Conservation (phyloP, 495 filamentous ascomycete species). For the Aspergillus sclerotiicarbonarius region DNA sequence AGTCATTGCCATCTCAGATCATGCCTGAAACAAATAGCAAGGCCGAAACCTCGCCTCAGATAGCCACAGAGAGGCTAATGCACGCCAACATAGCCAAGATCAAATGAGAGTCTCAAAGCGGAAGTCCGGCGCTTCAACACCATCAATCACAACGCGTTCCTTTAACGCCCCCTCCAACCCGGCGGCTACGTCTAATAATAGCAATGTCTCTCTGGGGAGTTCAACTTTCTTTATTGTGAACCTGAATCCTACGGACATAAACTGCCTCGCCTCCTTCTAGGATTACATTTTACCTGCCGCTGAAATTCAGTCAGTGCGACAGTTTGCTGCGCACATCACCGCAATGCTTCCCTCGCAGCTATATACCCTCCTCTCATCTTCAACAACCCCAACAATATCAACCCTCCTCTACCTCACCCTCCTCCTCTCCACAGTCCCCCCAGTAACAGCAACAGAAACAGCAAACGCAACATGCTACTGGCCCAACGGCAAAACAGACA, state of each 20-base stretch:
- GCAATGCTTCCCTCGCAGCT: neutral
- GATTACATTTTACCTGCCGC: too few relatives aligned
- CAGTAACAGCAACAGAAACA: neutral
- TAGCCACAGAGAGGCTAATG: too few relatives aligned
- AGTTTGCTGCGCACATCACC: too few relatives aligned
- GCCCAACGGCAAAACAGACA: neutral
- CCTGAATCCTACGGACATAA: neutral
- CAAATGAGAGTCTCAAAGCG: too few relatives aligned
- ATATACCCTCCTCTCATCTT: neutral
- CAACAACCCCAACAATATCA: neutral
- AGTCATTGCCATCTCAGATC: too few relatives aligned
- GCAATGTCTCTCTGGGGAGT: neutral
- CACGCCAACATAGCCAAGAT: too few relatives aligned
- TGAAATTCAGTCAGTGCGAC: too few relatives aligned
- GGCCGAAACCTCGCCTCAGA: too few relatives aligned
- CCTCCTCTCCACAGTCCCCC: neutral
- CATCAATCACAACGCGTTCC: neutral
- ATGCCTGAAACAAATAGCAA: too few relatives aligned
- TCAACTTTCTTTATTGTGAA: neutral
- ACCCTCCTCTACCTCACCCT: neutral
- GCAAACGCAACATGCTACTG: neutral
- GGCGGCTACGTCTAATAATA: neutral
- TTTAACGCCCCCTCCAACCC: neutral
- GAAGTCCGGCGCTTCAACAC: neutral
- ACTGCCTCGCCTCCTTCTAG: too few relatives aligned